phyloP scores from a whole-genome alignment of 441 rosid genomes.

The Corymbia citriodora region DNA sequence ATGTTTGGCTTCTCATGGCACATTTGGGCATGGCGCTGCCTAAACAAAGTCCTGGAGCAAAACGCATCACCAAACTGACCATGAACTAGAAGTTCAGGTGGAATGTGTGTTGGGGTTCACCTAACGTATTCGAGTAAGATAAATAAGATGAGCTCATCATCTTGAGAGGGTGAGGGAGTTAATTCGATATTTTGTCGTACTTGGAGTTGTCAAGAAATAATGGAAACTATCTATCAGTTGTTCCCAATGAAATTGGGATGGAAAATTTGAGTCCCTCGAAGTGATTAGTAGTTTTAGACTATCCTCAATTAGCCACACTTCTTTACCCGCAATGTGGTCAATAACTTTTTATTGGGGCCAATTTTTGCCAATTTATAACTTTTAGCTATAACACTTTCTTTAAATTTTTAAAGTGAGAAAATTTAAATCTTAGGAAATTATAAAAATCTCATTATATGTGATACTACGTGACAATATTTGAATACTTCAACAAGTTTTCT shows the following conservation, averaged over 20 bases:
- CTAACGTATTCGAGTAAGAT: neutral
- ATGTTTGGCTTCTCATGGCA: no score
- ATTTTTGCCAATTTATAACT: neutral
- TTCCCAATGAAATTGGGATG: neutral
- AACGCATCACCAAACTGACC: no score
- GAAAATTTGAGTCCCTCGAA: neutral
- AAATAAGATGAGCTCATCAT: neutral
- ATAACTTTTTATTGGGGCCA: neutral
- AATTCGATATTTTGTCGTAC: neutral
- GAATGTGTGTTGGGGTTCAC: neutral
- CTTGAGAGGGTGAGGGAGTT: neutral
- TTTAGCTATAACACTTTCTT: neutral
- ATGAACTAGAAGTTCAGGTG: no score
- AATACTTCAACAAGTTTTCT: neutral
- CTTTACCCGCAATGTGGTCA: neutral
- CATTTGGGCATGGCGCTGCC: no score
- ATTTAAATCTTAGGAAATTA: neutral
- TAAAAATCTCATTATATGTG: neutral
- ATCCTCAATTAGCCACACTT: neutral
- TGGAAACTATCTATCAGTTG: neutral
- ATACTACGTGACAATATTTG: neutral
- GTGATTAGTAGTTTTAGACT: neutral
- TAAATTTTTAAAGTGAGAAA: neutral
- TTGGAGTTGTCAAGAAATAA: neutral
- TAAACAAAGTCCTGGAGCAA: no score